These are phyloP conservation scores for Sporopachydermia quercuum DNA, from an alignment of 805 yeast species.

Conservation along the genomic window DNA sequence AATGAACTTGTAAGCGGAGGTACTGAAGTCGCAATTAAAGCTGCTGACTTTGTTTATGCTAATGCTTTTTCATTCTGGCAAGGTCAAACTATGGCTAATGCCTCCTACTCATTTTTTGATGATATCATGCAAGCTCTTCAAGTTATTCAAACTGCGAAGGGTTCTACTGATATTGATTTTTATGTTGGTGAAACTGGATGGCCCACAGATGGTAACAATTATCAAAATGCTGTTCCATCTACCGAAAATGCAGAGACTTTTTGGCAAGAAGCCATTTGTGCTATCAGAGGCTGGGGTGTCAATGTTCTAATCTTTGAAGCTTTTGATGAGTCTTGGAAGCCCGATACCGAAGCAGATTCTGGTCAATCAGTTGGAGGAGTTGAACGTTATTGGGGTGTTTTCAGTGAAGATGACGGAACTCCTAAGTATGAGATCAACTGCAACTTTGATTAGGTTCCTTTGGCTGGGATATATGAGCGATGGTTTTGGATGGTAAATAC, in stretches of 20 bases:
- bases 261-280: constrained; percentile 87
- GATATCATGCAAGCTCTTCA: constrained; percentile 97
- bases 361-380: constrained; percentile 56
- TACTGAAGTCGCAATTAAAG: constrained; percentile 53
- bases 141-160: constrained; percentile 73
- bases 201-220: constrained; percentile 79
- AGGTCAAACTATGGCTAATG: constrained; percentile 74
- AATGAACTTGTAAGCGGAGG: constrained; percentile 74
- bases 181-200: constrained; percentile 98
- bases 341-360: constrained; percentile 41
- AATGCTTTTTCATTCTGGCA: constrained; percentile 99
- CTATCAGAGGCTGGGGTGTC: constrained; percentile 90
- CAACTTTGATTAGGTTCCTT: constrained; percentile 8
- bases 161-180: constrained; percentile 71
- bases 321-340: constrained; percentile 93
- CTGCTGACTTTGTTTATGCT: constrained; percentile 77
- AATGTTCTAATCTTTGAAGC: constrained; percentile 91
- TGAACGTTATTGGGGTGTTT: constrained; percentile 94
- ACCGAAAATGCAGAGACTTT: constrained; percentile 58
- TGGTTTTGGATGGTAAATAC: no score
- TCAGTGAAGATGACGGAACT: constrained; percentile 30
- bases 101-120: constrained; percentile 86
- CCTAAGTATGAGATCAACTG: constrained; percentile 19
- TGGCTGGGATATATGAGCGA: no score
- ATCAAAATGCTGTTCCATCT: constrained; percentile 51